Percentiles rank a stretch among this genome's conserved stretches.
Evolutionary conservation across 1,284 basidiomycete genomes (phyloP).

Genomic region (Lignosus rhinocerotis): DNA sequence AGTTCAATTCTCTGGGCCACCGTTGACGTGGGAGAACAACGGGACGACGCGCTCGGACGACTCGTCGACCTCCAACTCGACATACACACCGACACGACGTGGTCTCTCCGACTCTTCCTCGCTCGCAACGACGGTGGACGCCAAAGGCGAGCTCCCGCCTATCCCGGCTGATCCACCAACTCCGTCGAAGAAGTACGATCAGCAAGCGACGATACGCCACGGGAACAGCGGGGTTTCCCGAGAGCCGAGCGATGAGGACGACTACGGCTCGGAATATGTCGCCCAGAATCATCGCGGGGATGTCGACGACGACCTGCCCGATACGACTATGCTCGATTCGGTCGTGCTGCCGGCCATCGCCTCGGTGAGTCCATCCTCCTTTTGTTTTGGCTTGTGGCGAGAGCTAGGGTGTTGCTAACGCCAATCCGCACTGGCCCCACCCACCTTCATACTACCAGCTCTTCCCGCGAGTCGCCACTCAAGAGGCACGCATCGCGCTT

Average conservation of each 20-base stretch:
- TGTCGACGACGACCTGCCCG: slow-evolving; percentile 67
- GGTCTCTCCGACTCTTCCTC: slow-evolving; percentile 29
- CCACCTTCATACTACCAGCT: slow-evolving; percentile 50
- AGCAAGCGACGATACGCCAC: slow-evolving; percentile 68
- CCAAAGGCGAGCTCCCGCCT: slow-evolving; percentile 63
- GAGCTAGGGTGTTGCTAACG: slow-evolving; percentile 2
- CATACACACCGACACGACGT: slow-evolving; percentile 29
- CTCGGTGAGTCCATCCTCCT: slow-evolving; percentile 59
- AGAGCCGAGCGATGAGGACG: slow-evolving; percentile 62
- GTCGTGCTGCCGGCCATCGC: slow-evolving; percentile 92
- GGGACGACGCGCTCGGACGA: slow-evolving; percentile 45
- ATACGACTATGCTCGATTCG: slow-evolving; percentile 91
- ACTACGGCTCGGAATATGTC: slow-evolving; percentile 58
- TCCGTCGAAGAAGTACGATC: slow-evolving; percentile 49
- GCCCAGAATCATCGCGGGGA: slow-evolving; percentile 28
- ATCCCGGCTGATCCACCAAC: slow-evolving; percentile 45
- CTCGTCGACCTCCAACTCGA: slow-evolving; percentile 37
- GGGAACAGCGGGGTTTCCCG: slow-evolving; percentile 33
- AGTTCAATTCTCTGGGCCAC: slow-evolving; percentile 61
- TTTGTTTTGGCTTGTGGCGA: not conserved
- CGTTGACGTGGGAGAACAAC: slow-evolving; percentile 76
- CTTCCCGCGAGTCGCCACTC: slow-evolving; percentile 84
- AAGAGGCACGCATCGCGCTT: slow-evolving; percentile 83
- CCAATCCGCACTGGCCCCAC: not conserved
- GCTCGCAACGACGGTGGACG: slow-evolving; percentile 42